Conservation (phyloP, 140 eudicot species). For the Flaveria floridana region DNA sequence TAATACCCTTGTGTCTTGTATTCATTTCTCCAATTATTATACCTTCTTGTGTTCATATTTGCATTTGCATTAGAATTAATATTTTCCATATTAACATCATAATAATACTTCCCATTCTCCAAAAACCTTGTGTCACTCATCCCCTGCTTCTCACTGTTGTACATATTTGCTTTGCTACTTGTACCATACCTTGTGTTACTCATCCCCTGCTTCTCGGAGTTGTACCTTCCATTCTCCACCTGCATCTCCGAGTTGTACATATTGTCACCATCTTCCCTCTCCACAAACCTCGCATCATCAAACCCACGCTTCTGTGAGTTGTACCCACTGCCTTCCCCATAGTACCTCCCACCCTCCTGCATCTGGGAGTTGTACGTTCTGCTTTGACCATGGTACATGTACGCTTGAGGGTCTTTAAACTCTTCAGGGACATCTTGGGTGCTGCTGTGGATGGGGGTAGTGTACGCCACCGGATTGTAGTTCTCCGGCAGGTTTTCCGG, state of each 20-base stretch:
- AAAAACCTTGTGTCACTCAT: constrained; percentile 80
- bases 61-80: constrained; percentile 34
- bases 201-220: constrained; percentile 47
- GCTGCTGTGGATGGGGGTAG: constrained; percentile 38
- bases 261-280: constrained; percentile 22
- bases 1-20: constrained; percentile 41
- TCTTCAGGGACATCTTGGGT: constrained; percentile 33
- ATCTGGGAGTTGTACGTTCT: constrained; percentile 34
- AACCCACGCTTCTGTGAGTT: constrained; percentile 25
- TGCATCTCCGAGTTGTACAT: constrained; percentile 41
- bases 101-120: constrained; percentile 69
- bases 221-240: constrained; percentile 29
- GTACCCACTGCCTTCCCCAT: constrained; percentile 26
- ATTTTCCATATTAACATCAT: constrained; percentile 46
- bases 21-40: constrained; percentile 33
- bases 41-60: constrained; percentile 38
- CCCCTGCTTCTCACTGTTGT: constrained; percentile 52
- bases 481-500: constrained; percentile 35
- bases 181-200: constrained; percentile 46
- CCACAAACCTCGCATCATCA: constrained; percentile 32
- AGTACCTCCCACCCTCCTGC: constrained; percentile 15
- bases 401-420: constrained; percentile 23
- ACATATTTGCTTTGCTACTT: constrained; percentile 15
- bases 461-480: constrained; percentile 45
- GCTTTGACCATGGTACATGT: constrained; percentile 30